Conservation (phyloP, 805 yeast genomes). For the Alloascoidea hylecoeti region DNA sequence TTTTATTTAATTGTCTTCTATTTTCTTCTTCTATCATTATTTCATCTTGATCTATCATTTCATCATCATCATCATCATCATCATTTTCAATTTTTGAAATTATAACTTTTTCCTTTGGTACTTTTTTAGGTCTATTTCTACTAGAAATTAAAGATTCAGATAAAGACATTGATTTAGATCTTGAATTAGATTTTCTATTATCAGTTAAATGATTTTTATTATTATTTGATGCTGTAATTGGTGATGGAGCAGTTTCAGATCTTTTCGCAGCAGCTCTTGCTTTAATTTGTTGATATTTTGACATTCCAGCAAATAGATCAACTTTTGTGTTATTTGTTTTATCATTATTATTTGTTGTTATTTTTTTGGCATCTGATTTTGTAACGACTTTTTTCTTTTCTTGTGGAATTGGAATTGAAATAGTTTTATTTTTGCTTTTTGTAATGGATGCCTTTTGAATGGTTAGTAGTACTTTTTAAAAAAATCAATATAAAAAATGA, state of each 20-base stretch:
- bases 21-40: not conserved
- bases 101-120: not conserved
- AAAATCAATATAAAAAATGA: no score
- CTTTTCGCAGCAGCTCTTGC: not conserved
- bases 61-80: not conserved
- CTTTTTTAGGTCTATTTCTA: not conserved
- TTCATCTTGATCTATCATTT: not conserved
- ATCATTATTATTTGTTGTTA: no score
- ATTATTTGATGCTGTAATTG: no score
- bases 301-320: not conserved
- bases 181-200: not conserved
- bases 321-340: no score
- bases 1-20: not conserved
- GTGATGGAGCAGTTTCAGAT: no score
- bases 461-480: no score
- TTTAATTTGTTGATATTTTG: not conserved
- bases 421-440: no score
- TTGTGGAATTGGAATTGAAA: no score
- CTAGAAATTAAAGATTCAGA: not conserved
- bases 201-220: not conserved
- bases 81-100: not conserved
- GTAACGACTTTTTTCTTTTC: no score
- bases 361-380: no score
- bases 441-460: no score
- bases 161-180: not conserved